Conservation (phyloP, 164 flowering plant species). For the Nymphaea colorata region DNA sequence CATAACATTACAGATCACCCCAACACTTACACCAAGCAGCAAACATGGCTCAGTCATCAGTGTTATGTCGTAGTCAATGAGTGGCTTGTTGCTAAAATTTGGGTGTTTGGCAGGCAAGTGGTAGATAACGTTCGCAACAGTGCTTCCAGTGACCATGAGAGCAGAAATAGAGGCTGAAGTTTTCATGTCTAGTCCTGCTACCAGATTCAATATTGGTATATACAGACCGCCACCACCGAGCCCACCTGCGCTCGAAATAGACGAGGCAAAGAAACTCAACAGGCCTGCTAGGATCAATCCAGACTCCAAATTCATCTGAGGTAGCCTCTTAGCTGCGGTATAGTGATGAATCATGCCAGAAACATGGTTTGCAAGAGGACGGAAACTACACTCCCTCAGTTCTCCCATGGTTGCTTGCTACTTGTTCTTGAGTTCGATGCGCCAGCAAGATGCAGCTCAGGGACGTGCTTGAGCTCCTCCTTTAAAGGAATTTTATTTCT, state of each 20-base stretch:
- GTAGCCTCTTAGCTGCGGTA: neutral
- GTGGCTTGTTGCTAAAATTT: slow-evolving; percentile 15
- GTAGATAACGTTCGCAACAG: slow-evolving; percentile 40
- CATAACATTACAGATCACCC: slow-evolving; percentile 49
- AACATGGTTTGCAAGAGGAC: neutral
- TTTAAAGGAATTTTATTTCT: too few relatives aligned
- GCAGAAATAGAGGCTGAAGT: slow-evolving; percentile 56
- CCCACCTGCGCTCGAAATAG: slow-evolving; percentile 71
- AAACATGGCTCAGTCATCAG: slow-evolving; percentile 54
- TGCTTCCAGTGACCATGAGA: slow-evolving; percentile 71
- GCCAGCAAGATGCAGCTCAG: neutral
- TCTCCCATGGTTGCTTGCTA: neutral
- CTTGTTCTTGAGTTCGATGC: neutral
- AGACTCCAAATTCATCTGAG: neutral
- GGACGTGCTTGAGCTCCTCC: neutral
- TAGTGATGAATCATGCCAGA: neutral
- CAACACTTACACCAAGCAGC: slow-evolving; percentile 64
- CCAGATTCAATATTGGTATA: slow-evolving; percentile 46
- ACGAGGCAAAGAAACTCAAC: slow-evolving; percentile 42
- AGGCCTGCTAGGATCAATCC: slow-evolving; percentile 17
- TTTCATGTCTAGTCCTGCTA: slow-evolving; percentile 53
- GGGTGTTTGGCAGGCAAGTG: slow-evolving; percentile 16
- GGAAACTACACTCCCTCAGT: neutral
- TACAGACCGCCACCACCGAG: slow-evolving; percentile 70
- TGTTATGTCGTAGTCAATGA: slow-evolving; percentile 55